These are phyloP conservation scores for Kodamaea sp. DNA, from an alignment of 1,139 yeast genomes.

Conservation along the genomic window DNA sequence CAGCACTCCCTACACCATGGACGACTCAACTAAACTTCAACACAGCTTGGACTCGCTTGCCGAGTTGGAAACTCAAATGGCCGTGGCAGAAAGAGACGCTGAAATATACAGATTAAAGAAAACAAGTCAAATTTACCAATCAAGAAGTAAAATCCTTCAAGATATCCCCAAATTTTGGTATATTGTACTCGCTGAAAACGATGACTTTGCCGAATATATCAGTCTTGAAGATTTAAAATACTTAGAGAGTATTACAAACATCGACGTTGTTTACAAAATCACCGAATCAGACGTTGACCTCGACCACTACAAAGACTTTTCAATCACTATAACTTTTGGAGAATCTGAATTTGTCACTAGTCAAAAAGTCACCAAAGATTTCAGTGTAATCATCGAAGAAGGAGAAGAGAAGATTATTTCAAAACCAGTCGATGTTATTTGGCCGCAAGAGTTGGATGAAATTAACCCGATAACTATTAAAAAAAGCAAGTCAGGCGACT, in stretches of 20 bases:
- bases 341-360: slow-evolving; percentile 38
- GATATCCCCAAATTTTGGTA: slow-evolving; percentile 72
- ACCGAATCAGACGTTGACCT: slow-evolving; percentile 23
- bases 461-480: slow-evolving; percentile 50
- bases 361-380: slow-evolving; percentile 54
- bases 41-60: slow-evolving; percentile 37
- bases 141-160: slow-evolving; percentile 44
- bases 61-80: slow-evolving; percentile 53
- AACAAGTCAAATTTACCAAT: slow-evolving; percentile 48
- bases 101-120: slow-evolving; percentile 47
- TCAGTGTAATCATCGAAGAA: slow-evolving; percentile 41
- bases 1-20: too few relatives aligned
- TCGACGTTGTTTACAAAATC: slow-evolving; percentile 50
- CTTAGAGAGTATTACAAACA: slow-evolving; percentile 55
- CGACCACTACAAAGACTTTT: slow-evolving; percentile 46
- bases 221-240: slow-evolving; percentile 66
- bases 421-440: slow-evolving; percentile 44
- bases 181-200: slow-evolving; percentile 69
- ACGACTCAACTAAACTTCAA: slow-evolving; percentile 9
- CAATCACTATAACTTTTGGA: slow-evolving; percentile 52
- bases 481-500: slow-evolving; percentile 22
- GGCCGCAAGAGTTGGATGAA: slow-evolving; percentile 56
- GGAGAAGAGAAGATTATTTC: slow-evolving; percentile 55
- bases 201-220: slow-evolving; percentile 69
- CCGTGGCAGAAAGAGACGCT: slow-evolving; percentile 51